A percentile compares a stretch with the other conserved stretches of the same genome.
These are phyloP conservation scores for Schizochytrium sp. DNA, from an alignment of 108 stramenopile genomes.

Conservation along the genomic window DNA sequence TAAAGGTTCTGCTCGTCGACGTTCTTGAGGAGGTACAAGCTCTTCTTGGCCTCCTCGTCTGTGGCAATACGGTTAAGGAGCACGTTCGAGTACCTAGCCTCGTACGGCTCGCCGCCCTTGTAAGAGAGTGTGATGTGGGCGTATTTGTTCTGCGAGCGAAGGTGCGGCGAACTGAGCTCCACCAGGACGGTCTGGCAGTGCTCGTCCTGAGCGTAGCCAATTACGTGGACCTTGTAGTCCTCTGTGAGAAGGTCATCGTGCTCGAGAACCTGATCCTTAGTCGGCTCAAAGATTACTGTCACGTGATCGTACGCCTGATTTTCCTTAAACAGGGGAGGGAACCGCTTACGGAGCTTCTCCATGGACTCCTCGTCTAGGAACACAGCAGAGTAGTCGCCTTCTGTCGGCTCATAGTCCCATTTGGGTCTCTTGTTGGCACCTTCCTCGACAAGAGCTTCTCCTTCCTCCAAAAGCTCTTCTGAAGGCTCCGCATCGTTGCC, in stretches of 20 bases:
- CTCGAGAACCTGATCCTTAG: constrained; percentile 39
- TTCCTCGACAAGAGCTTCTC: neutral
- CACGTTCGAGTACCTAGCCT: constrained; percentile 38
- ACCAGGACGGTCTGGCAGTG: constrained; percentile 36
- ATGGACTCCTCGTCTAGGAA: constrained; percentile 36
- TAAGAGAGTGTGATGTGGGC: constrained; percentile 48
- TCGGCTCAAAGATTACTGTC: constrained; percentile 56
- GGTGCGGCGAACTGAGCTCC: constrained; percentile 13
- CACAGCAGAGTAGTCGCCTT: constrained; percentile 17
- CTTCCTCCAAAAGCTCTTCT: too few relatives aligned
- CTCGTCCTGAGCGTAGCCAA: constrained; percentile 57
- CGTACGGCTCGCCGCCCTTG: constrained; percentile 59
- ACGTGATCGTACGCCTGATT: constrained; percentile 17
- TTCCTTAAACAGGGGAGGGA: constrained; percentile 45
- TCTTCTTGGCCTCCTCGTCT: neutral
- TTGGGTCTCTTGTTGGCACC: constrained; percentile 30
- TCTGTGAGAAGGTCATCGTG: constrained; percentile 59
- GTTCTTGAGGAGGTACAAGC: constrained; percentile 20
- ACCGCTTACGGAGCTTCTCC: constrained; percentile 36
- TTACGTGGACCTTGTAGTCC: constrained; percentile 32
- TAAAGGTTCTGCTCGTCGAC: neutral
- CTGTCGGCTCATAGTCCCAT: constrained; percentile 38
- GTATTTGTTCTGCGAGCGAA: constrained; percentile 36
- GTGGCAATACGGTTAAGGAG: constrained; percentile 39
- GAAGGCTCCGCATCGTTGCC: too few relatives aligned